Percentiles rank a stretch among this genome's conserved stretches.
Conservation (phyloP, 306 rosid genomes). For the Quercus aquifolioides region DNA sequence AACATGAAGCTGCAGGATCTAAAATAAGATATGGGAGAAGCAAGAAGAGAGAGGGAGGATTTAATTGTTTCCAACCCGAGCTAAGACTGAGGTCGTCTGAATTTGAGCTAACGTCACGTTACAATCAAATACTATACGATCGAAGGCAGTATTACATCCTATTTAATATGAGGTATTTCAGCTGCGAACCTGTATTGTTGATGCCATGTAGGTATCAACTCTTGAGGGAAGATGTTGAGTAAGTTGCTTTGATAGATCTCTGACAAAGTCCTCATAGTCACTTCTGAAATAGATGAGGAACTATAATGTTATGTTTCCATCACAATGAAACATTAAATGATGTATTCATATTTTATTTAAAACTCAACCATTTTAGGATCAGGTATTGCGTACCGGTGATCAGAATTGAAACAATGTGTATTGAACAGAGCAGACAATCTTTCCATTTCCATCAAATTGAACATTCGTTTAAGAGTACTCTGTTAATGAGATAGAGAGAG, state of each 20-base stretch:
- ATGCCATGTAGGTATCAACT: slow-evolving; percentile 77
- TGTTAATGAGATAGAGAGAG: slow-evolving; percentile 18
- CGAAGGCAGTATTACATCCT: neutral
- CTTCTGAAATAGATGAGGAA: slow-evolving; percentile 44
- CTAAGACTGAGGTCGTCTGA: neutral
- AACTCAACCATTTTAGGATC: slow-evolving; percentile 12
- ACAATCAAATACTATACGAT: neutral
- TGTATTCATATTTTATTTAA: slow-evolving; percentile 5
- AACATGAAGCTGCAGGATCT: neutral
- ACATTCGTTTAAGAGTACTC: slow-evolving; percentile 70
- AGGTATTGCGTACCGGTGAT: slow-evolving; percentile 61
- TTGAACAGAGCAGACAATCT: slow-evolving; percentile 50
- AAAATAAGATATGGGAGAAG: neutral
- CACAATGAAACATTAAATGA: neutral
- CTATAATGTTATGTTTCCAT: neutral
- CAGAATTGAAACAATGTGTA: slow-evolving; percentile 72
- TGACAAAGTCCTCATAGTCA: slow-evolving; percentile 75
- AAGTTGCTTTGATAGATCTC: slow-evolving; percentile 79
- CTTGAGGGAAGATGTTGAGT: slow-evolving; percentile 71
- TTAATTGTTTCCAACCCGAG: neutral
- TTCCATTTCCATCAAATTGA: slow-evolving; percentile 66
- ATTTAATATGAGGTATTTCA: slow-evolving; percentile 4
- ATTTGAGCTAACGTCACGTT: neutral
- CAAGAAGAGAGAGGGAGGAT: neutral
- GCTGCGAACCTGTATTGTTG: slow-evolving; percentile 64